phyloP scores from a whole-genome alignment of 2,329 filamentous ascomycete species.

The Colletotrichum graminicola region DNA sequence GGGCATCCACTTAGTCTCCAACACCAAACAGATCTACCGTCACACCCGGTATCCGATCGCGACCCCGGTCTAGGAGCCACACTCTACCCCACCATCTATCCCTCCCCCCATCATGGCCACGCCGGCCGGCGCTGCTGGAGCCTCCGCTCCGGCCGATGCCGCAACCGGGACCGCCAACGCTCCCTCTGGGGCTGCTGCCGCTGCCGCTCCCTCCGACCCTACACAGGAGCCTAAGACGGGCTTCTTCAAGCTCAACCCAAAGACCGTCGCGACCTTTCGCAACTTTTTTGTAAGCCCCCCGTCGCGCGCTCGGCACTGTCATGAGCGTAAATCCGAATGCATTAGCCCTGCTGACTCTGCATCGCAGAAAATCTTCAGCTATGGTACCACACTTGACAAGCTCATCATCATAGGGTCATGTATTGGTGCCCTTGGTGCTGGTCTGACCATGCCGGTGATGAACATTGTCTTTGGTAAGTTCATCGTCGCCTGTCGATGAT shows the following conservation, averaged over 20 bases:
- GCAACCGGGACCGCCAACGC: conserved; percentile 23
- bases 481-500: not conserved
- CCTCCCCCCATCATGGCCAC: conserved; percentile 33
- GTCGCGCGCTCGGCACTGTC: not conserved
- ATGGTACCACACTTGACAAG: conserved; percentile 32
- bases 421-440: conserved; percentile 35
- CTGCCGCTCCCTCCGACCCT: conserved; percentile 13
- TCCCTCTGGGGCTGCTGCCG: conserved; percentile 9
- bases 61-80: conserved; percentile 16
- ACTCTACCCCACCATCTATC: not conserved
- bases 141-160: conserved; percentile 30
- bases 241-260: conserved; percentile 35
- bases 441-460: conserved; percentile 49
- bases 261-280: conserved; percentile 32
- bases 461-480: conserved; percentile 51
- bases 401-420: conserved; percentile 33
- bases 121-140: conserved; percentile 35
- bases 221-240: conserved; percentile 23
- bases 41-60: conserved; percentile 18
- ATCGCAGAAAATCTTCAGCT: conserved; percentile 29
- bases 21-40: conserved; percentile 22
- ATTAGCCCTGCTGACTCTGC: not conserved
- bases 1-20: conserved; percentile 34
- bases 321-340: not conserved
- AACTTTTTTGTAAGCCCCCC: conserved; percentile 38